Base-by-base conservation (phyloP, 2,329 filamentous ascomycete species). In the Neonectria coccinea region DNA sequence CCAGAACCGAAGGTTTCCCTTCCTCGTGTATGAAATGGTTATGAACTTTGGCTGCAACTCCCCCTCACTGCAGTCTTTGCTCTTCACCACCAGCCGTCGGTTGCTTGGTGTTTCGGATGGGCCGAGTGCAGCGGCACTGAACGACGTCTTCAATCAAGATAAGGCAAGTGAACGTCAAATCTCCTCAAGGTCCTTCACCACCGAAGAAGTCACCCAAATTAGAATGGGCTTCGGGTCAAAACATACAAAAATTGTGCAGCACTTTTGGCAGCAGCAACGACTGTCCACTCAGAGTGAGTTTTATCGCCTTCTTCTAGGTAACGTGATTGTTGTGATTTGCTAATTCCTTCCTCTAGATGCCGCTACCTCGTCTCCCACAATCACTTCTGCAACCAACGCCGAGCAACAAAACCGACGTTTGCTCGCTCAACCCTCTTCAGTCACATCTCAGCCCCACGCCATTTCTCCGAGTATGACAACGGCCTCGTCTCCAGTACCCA, bases 51-150 rank as follows among this genome's bases (percentile, higher is more conserved):
- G 55, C 44, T 80, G 78, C 45, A 39, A 48, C 8, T 78, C 77
- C 6, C 42, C 42, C 6, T 53, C 64, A 3, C 50, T 78, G 6
- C 70, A 73, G 18, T 56, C 60, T 7, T 65, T 76, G 42, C 51
- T 80, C 1, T 80, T 78, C 48, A 76, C 67, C 11, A 62, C 71
- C 39, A 78, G 70, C 39, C 76, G 76, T 29, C 71, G 74, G 22
- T 53, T 55, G 1, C 66, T 79, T 33, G 70, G 72, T 2, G 31
- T 75, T 20, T 47, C 48, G 4, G 74, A 77, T 11, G 65, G 66
- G 3, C 51, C 59, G 14, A 6, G 54, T n/a, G 65, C 64, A 25
- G 20, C 48, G 3, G 36, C 67, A 6, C 57, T 78, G 22, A 70
- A 65, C 31, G 54, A 59, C 1, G 50, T 76, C 5, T 78, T 77